phyloP scores from a whole-genome alignment of 192 early-diverging fungal species.

The Geosiphon pyriformis region DNA sequence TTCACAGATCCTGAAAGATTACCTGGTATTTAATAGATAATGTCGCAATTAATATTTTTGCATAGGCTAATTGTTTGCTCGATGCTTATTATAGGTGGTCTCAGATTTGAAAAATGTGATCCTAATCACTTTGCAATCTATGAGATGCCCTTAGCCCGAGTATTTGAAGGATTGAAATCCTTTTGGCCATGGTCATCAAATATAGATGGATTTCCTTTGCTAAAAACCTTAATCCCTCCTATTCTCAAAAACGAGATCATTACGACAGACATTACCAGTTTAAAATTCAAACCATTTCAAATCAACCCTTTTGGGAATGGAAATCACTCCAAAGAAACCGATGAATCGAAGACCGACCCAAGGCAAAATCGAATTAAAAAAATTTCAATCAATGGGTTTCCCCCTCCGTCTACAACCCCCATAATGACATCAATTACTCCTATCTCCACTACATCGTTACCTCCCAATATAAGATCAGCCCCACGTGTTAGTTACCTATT shows the following conservation, averaged over 20 bases:
- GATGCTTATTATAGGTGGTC: constrained; percentile 4
- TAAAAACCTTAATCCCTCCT: neutral
- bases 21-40: constrained; percentile 56
- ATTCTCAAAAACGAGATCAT: no score
- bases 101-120: constrained; percentile 27
- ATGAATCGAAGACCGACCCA: neutral
- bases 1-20: constrained; percentile 82
- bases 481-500: constrained; percentile 33
- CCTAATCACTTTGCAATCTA: constrained; percentile 22
- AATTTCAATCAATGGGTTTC: neutral
- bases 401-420: neutral
- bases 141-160: constrained; percentile 17
- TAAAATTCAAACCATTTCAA: neutral
- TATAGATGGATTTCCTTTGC: no score
- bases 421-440: constrained; percentile 6
- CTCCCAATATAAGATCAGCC: constrained; percentile 10
- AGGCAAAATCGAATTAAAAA: constrained; percentile 19
- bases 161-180: constrained; percentile 10
- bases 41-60: neutral
- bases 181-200: constrained; percentile 19
- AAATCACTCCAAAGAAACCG: neutral
- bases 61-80: neutral
- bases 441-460: neutral
- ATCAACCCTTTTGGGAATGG: neutral
- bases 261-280: neutral